A percentile compares a stretch with the other conserved stretches of the same genome.
Evolutionary conservation across 1,284 basidiomycete species (phyloP).

Genomic region (Leccinum solheimii): DNA sequence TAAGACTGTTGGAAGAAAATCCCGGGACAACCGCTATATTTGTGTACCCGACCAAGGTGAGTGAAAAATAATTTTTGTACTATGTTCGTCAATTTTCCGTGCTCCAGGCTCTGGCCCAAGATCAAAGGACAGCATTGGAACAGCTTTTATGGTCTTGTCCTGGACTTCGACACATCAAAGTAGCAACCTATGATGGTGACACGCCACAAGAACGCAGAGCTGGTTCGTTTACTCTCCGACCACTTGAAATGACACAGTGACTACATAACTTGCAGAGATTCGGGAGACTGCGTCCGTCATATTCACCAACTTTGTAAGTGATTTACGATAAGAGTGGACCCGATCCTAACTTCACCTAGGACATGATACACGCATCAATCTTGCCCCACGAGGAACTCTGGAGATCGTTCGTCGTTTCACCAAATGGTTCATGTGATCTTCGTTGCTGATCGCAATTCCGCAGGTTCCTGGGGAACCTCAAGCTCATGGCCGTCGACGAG

Average conservation of each 20-base stretch:
- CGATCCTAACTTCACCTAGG: conserved; percentile 46
- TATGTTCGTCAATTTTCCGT: not conserved
- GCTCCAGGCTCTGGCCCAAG: conserved; percentile 81
- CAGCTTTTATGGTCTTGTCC: conserved; percentile 64
- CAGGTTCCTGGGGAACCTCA: conserved; percentile 74
- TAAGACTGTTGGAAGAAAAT: conserved; percentile 69
- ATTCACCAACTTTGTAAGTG: conserved; percentile 70
- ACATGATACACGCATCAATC: conserved; percentile 86
- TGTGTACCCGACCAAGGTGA: conserved; percentile 87
- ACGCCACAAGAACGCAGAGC: conserved; percentile 68
- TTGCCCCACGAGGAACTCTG: conserved; percentile 84
- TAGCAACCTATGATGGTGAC: conserved; percentile 89
- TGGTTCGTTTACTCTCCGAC: conserved; percentile 38
- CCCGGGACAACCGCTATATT: conserved; percentile 72
- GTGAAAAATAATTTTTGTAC: not conserved
- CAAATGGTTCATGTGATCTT: not conserved
- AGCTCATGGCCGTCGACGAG: conserved; percentile 83
- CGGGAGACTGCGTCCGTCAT: conserved; percentile 68
- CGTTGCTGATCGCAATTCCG: conserved; percentile 2
- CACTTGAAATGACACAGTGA: not conserved
- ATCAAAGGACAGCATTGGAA: conserved; percentile 73
- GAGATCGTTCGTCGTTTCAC: conserved; percentile 55
- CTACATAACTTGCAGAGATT: conserved; percentile 45
- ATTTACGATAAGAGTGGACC: not conserved
- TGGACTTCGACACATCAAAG: conserved; percentile 61